phyloP scores from a whole-genome alignment of 2,329 filamentous ascomycete genomes.

The Ophidiomyces ophidiicola region DNA sequence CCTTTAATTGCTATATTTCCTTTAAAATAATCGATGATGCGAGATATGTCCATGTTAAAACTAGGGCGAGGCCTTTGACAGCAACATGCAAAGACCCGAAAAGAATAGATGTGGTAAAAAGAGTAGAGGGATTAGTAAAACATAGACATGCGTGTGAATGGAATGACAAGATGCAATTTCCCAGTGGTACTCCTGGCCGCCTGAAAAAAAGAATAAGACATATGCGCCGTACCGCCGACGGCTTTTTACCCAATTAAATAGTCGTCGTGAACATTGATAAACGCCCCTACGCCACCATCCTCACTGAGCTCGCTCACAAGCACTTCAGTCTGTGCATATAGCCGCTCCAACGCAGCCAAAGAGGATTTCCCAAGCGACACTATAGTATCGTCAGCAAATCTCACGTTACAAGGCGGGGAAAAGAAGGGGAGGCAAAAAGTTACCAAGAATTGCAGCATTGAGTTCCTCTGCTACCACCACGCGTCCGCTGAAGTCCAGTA shows the following conservation, averaged over 20 bases:
- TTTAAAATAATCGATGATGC: no score
- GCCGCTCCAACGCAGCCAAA: conserved; percentile 67
- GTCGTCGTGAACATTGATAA: conserved; percentile 57
- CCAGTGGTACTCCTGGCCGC: no score
- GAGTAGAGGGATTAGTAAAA: no score
- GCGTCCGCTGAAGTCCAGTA: conserved; percentile 64
- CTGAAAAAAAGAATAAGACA: no score
- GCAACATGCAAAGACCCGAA: no score
- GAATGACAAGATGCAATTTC: no score
- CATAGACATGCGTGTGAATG: no score
- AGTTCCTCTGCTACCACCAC: conserved; percentile 79
- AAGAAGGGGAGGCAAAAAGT: conserved; percentile 9
- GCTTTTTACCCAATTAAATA: conserved; percentile 23
- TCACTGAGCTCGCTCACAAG: conserved; percentile 71
- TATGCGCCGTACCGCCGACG: no score
- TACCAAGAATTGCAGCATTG: conserved; percentile 84
- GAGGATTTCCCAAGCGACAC: conserved; percentile 85
- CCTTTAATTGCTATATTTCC: no score
- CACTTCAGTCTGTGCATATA: conserved; percentile 77
- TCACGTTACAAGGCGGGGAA: conserved; percentile 3
- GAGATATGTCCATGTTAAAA: no score
- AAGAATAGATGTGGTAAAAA: no score
- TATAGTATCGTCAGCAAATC: conserved; percentile 31
- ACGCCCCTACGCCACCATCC: conserved; percentile 68
- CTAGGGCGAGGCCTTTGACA: no score